Evolutionary conservation across 2,329 filamentous ascomycete species (phyloP).

Genomic region (Talaromyces sp.): DNA sequence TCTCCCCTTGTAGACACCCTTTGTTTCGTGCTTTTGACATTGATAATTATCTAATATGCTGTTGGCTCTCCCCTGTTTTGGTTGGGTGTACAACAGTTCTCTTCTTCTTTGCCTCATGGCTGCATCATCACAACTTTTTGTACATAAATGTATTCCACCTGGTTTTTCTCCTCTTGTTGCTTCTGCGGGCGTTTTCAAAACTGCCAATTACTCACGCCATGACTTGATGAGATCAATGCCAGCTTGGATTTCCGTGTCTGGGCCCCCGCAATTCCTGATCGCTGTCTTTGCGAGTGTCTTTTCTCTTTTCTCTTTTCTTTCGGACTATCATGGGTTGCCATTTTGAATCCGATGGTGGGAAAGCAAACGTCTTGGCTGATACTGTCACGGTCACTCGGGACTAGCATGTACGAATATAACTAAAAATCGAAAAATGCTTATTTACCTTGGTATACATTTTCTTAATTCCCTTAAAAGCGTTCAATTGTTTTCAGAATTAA

Average conservation of each 20-base stretch:
- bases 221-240: slow-evolving; percentile 14
- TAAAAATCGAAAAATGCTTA: background rate
- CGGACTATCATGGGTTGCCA: background rate
- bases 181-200: slow-evolving; percentile 8
- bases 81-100: background rate
- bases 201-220: slow-evolving; percentile 7
- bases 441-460: background rate
- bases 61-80: background rate
- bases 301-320: background rate
- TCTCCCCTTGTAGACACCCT: background rate
- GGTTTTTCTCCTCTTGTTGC: background rate
- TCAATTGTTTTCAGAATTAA: too few species aligned
- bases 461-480: background rate
- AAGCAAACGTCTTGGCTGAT: background rate
- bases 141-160: slow-evolving; percentile 13
- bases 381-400: background rate
- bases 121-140: background rate
- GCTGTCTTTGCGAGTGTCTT: slow-evolving; percentile 10
- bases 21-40: background rate
- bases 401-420: background rate
- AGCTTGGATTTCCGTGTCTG: slow-evolving; percentile 9
- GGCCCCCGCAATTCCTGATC: background rate
- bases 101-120: background rate
- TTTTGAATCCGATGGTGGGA: background rate
- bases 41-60: background rate